A percentile compares a stretch with the other conserved stretches of the same genome.
These are phyloP conservation scores for Coccomyxa sp. DNA, from an alignment of 139 green algal species.

Conservation along the genomic window DNA sequence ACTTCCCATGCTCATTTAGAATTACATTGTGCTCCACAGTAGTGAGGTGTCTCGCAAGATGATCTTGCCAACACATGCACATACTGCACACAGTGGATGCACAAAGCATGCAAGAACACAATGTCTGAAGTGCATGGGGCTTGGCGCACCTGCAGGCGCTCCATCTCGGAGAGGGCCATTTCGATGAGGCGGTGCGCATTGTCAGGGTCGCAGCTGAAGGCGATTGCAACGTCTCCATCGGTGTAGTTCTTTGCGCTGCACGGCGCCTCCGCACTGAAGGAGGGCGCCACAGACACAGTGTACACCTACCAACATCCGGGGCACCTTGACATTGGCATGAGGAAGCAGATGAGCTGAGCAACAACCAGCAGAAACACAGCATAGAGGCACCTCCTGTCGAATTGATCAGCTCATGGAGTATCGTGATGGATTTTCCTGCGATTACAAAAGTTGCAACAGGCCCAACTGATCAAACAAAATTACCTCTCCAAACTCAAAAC, in stretches of 20 bases:
- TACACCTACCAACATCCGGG: constrained; percentile 29
- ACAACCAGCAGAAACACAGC: no score
- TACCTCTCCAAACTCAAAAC: background rate
- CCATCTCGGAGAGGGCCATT: constrained; percentile 56
- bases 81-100: background rate
- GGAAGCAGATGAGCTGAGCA: no score
- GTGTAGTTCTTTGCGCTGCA: background rate
- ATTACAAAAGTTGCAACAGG: no score
- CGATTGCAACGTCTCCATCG: constrained; percentile 38
- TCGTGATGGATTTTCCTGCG: no score
- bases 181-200: constrained; percentile 40
- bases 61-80: background rate
- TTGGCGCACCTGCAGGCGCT: constrained; percentile 13
- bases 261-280: constrained; percentile 60
- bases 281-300: constrained; percentile 47
- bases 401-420: no score
- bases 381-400: no score
- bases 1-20: background rate
- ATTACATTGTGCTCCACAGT: background rate
- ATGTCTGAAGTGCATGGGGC: background rate
- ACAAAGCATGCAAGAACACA: background rate
- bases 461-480: no score
- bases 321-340: background rate
- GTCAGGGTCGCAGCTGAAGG: constrained; percentile 78
- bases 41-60: background rate